These are phyloP conservation scores for Ailanthus altissimus DNA, from an alignment of 345 rosid genomes.

Conservation along the genomic window DNA sequence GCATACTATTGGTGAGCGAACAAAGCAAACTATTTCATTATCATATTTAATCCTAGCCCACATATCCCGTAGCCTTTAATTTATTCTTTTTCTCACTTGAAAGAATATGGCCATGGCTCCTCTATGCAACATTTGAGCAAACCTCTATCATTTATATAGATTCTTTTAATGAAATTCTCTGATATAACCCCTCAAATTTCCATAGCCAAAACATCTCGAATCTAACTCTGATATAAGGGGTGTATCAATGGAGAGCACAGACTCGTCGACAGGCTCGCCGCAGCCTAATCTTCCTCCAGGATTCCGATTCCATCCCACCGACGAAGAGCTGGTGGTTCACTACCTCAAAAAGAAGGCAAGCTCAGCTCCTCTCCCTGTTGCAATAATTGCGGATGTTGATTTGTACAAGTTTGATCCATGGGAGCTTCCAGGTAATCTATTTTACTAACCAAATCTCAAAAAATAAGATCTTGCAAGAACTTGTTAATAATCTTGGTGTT, in stretches of 20 bases:
- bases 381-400: slow-evolving; percentile 89
- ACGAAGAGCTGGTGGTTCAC: slow-evolving; percentile 93
- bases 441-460: neutral
- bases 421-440: slow-evolving; percentile 80
- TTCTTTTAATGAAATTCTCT: slow-evolving; percentile 22
- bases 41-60: neutral
- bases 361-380: slow-evolving; percentile 74
- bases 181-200: neutral
- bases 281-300: slow-evolving; percentile 95
- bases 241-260: slow-evolving; percentile 71
- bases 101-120: slow-evolving; percentile 29
- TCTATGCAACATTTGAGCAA: slow-evolving; percentile 26
- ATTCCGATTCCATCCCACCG: slow-evolving; percentile 96
- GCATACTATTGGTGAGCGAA: neutral
- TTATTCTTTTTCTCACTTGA: slow-evolving; percentile 26
- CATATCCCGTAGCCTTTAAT: slow-evolving; percentile 1
- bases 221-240: neutral
- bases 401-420: slow-evolving; percentile 96
- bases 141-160: neutral
- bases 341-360: slow-evolving; percentile 83
- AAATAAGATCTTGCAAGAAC: neutral
- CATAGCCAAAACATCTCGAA: neutral
- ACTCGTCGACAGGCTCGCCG: slow-evolving; percentile 63
- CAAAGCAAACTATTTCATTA: neutral
- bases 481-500: neutral